Evolutionary conservation across 1,284 basidiomycete genomes (phyloP), one percentile per base, ranked within the genome.

Genomic region (Sanghuangporus baumii): DNA sequence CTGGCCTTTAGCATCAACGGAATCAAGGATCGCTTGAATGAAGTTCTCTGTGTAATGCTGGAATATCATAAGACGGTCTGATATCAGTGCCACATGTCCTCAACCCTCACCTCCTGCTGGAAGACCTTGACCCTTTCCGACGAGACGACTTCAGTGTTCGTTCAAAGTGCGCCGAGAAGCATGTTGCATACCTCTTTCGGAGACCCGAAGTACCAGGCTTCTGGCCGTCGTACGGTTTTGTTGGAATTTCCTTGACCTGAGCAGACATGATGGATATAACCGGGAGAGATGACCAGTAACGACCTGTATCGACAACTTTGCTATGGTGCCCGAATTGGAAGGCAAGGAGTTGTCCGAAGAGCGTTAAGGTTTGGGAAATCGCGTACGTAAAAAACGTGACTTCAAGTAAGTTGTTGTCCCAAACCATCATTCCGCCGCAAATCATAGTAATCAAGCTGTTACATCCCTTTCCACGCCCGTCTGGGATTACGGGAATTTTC

Each of bases 31-130:
- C 69, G 95, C 81, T 77, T 98, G 96, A 64, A 98, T 76, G 72
- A 99, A 99, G 84, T 99, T 99, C 78, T 99, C 96, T 54, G 97
- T 99, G 81, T 99, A 99, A 80, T 98, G 87, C 88, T 93, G 73
- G 62, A 54, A 8, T 7, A 11, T 26, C 14, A n/a, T 37, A n/a
- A 36, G 8, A 9, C 37, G 16, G 8, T 9, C 26, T 26, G 7
- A 26, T 26, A 12, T 23, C 18, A 2, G 52, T 34, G 55, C 50
- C 57, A 18, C 64, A 68, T 67, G 67, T 65, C 60, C 55, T 43
- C 36, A 34, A 40, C 52, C 67, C 80, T 66, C 69, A 90, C 91
- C 84, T 91, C 82, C 74, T 94, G 87, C 76, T 96, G 90, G 82
- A 95, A 96, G 68, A 96, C 85, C 79, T 94, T 95, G 74, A 96